Evolutionary conservation across 2,329 filamentous ascomycete genomes (phyloP).

Genomic region (Cercospora brassicicola): DNA sequence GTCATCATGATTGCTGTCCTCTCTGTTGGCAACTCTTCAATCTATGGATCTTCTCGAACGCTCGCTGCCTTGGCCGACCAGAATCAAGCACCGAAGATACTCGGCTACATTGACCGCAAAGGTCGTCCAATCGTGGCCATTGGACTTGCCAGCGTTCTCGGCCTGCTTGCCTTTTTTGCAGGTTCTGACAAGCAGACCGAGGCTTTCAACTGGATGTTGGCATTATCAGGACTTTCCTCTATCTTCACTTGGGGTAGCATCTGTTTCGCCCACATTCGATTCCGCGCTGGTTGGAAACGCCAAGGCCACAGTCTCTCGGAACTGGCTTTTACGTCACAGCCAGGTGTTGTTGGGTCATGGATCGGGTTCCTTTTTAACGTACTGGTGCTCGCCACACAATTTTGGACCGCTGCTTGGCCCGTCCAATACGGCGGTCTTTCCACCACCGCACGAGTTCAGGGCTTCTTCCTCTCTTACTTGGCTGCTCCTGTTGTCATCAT

Average conservation of each 20-base stretch:
- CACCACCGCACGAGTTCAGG: constrained; percentile 22
- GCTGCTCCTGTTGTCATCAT: constrained; percentile 38
- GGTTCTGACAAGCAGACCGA: constrained; percentile 59
- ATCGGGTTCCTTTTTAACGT: constrained; percentile 60
- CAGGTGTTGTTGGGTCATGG: constrained; percentile 63
- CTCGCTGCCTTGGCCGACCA: constrained; percentile 81
- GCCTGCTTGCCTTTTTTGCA: constrained; percentile 76
- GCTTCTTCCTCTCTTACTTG: constrained; percentile 38
- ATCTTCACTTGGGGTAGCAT: constrained; percentile 83
- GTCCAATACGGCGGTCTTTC: constrained; percentile 44
- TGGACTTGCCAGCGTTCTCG: constrained; percentile 63
- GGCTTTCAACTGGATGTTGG: constrained; percentile 77
- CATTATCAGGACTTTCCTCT: constrained; percentile 69
- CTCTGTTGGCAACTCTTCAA: constrained; percentile 60
- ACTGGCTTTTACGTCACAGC: constrained; percentile 59
- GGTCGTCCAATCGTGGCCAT: constrained; percentile 77
- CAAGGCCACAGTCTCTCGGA: constrained; percentile 67
- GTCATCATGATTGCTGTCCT: constrained; percentile 64
- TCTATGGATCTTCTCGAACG: constrained; percentile 69
- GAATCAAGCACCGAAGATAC: constrained; percentile 55
- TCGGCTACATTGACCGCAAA: constrained; percentile 71
- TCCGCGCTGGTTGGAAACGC: constrained; percentile 72
- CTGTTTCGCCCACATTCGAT: constrained; percentile 88
- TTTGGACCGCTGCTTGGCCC: constrained; percentile 78
- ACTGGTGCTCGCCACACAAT: constrained; percentile 72